These are phyloP conservation scores for Blastomyces percursus DNA, from an alignment of 2,329 filamentous ascomycete genomes.

Conservation along the genomic window DNA sequence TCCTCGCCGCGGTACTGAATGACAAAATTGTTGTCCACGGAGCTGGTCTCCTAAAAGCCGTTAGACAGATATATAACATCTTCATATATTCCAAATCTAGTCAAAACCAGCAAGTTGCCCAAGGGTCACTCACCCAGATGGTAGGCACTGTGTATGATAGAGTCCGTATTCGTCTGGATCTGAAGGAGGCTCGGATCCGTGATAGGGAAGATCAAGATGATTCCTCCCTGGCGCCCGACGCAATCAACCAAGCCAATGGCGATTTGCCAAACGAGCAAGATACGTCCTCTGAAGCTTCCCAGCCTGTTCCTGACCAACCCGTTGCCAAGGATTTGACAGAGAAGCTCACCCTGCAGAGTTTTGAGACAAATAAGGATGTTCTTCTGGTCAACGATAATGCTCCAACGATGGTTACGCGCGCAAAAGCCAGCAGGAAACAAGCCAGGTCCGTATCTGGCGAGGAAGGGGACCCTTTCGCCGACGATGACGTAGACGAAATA, in stretches of 20 bases:
- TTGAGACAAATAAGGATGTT: conserved; percentile 58
- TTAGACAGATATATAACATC: conserved; percentile 97
- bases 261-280: conserved; percentile 40
- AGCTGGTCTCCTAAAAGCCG: conserved; percentile 87
- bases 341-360: conserved; percentile 57
- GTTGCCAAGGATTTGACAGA: conserved; percentile 44
- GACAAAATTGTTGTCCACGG: conserved; percentile 99
- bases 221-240: conserved; percentile 26
- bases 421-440: conserved; percentile 37
- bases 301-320: conserved; percentile 29
- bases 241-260: conserved; percentile 28
- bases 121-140: conserved; percentile 96
- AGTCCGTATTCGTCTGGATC: conserved; percentile 72
- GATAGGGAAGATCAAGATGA: conserved; percentile 29
- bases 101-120: conserved; percentile 91
- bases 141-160: conserved; percentile 95
- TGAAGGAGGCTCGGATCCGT: conserved; percentile 66
- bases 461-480: conserved; percentile 31
- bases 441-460: conserved; percentile 36
- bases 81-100: conserved; percentile 91
- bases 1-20: conserved; percentile 88
- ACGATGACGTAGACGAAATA: conserved; percentile 77
- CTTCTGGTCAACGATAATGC: conserved; percentile 55
- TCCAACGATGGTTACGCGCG: conserved; percentile 54
- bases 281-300: conserved; percentile 32